Conservation (phyloP, 2,329 filamentous ascomycete species). For the Penicillium sp. region DNA sequence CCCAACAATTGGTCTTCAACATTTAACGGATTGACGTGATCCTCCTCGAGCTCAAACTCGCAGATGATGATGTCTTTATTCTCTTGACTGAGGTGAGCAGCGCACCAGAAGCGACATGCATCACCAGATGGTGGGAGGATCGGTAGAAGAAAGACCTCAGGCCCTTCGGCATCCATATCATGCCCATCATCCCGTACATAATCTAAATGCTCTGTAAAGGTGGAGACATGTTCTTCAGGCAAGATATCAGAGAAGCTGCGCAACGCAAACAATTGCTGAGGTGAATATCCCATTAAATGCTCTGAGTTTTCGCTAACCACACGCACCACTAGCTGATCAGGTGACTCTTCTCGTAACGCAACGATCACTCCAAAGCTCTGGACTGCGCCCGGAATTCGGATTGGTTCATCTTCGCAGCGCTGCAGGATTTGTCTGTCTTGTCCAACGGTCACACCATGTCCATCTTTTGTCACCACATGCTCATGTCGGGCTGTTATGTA, state of each 20-base stretch:
- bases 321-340: slow-evolving; percentile 68
- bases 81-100: slow-evolving; percentile 71
- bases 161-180: slow-evolving; percentile 73
- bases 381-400: slow-evolving; percentile 63
- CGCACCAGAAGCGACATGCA: slow-evolving; percentile 78
- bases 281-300: slow-evolving; percentile 74
- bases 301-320: slow-evolving; percentile 81
- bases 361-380: slow-evolving; percentile 79
- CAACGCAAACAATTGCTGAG: slow-evolving; percentile 72
- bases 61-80: slow-evolving; percentile 75
- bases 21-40: slow-evolving; percentile 57
- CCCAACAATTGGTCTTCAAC: too few relatives aligned
- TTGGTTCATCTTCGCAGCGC: not conserved
- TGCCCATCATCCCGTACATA: slow-evolving; percentile 82
- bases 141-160: slow-evolving; percentile 81
- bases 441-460: not conserved
- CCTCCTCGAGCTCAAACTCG: slow-evolving; percentile 86
- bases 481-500: not conserved
- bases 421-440: not conserved
- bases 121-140: slow-evolving; percentile 59
- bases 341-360: slow-evolving; percentile 64
- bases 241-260: slow-evolving; percentile 78
- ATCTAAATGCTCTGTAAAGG: slow-evolving; percentile 80
- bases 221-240: slow-evolving; percentile 79
- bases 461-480: not conserved